Conservation (phyloP, 2,329 filamentous ascomycete species). For the Akanthomyces dipterigenus region DNA sequence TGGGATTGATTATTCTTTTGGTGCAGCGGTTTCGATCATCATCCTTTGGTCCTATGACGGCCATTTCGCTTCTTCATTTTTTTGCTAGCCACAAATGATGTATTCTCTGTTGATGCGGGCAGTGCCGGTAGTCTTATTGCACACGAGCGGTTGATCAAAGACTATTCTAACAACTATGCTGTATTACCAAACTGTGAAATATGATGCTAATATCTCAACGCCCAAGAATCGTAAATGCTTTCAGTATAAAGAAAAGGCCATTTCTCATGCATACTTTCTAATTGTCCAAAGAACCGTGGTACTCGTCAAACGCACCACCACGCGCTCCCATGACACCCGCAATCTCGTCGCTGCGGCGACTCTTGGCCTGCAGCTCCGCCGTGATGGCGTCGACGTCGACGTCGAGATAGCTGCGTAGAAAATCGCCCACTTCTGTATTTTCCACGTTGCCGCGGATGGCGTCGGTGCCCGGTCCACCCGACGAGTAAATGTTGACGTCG, state of each 20-base stretch:
- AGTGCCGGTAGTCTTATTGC: background rate
- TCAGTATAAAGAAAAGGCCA: too few species aligned
- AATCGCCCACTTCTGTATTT: conserved; percentile 86
- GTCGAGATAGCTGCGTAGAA: conserved; percentile 70
- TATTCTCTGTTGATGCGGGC: background rate
- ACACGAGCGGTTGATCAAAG: background rate
- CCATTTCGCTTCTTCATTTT: too few species aligned
- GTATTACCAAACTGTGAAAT: too few species aligned
- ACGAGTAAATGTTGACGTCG: conserved; percentile 95
- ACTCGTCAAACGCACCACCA: background rate
- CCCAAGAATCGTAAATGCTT: background rate
- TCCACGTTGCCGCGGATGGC: conserved; percentile 79
- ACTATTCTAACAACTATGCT: too few species aligned
- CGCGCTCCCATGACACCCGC: background rate
- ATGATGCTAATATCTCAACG: too few species aligned
- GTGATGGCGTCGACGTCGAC: conserved; percentile 77
- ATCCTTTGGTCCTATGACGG: background rate
- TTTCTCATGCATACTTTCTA: background rate
- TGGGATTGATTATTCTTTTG: background rate
- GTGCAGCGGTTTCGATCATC: background rate
- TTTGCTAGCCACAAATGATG: too few species aligned
- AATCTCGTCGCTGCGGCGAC: conserved; percentile 3
- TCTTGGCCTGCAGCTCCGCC: conserved; percentile 59
- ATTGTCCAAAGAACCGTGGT: background rate
- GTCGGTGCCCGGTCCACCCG: conserved; percentile 56